Evolutionary conservation across 1,284 basidiomycete species (phyloP).

Genomic region (Malassezia vespertilionis): DNA sequence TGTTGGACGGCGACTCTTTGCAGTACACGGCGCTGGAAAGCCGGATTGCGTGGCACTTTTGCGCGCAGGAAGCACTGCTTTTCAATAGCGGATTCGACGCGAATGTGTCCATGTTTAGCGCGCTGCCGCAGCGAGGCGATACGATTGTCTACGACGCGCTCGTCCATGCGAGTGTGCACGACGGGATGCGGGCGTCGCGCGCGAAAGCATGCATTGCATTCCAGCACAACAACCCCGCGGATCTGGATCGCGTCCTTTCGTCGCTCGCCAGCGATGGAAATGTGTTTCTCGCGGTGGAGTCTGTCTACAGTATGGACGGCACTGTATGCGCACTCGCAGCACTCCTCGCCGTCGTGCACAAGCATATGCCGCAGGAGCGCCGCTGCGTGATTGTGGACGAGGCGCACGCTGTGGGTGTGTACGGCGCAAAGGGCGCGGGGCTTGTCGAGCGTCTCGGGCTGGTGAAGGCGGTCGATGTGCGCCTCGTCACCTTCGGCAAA

Average conservation of each 20-base stretch:
- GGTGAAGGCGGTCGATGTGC: slow-evolving; percentile 21
- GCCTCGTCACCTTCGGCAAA: slow-evolving; percentile 43
- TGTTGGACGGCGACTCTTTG: slow-evolving; percentile 64
- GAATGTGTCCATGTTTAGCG: slow-evolving; percentile 76
- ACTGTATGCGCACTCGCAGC: slow-evolving; percentile 66
- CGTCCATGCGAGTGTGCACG: slow-evolving; percentile 84
- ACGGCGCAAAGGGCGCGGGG: slow-evolving; percentile 48
- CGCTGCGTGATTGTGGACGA: slow-evolving; percentile 61
- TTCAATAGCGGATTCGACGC: slow-evolving; percentile 95
- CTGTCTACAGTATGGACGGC: slow-evolving; percentile 90
- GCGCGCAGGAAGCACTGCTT: slow-evolving; percentile 56
- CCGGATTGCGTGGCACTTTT: slow-evolving; percentile 28
- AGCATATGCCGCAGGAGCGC: slow-evolving; percentile 52
- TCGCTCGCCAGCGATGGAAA: slow-evolving; percentile 12
- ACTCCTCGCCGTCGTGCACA: slow-evolving; percentile 57
- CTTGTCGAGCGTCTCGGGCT: slow-evolving; percentile 24
- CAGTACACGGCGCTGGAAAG: slow-evolving; percentile 29
- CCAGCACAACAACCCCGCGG: slow-evolving; percentile 60
- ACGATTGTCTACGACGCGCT: slow-evolving; percentile 73
- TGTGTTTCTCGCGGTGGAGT: slow-evolving; percentile 64
- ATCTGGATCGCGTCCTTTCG: slow-evolving; percentile 1
- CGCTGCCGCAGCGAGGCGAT: slow-evolving; percentile 68
- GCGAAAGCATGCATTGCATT: slow-evolving; percentile 53
- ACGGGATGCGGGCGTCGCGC: slow-evolving; percentile 68
- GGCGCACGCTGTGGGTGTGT: slow-evolving; percentile 65